These are phyloP conservation scores for Fusarium coicis DNA, from an alignment of 2,329 filamentous ascomycete species.

Conservation along the genomic window DNA sequence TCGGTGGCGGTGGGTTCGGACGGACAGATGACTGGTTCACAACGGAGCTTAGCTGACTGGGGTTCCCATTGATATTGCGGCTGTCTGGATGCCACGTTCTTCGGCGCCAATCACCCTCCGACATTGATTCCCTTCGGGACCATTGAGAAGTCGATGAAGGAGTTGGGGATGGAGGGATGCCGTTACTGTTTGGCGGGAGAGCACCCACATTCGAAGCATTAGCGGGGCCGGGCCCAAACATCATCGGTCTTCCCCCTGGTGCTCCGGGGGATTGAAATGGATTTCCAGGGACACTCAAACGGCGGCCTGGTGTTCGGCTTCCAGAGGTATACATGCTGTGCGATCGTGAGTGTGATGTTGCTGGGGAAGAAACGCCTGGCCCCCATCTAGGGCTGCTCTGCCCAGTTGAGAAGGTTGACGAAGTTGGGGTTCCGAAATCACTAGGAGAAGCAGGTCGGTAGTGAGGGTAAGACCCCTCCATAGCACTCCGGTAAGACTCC, in stretches of 20 bases:
- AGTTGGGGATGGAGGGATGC: constrained; percentile 73
- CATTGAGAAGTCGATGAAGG: constrained; percentile 71
- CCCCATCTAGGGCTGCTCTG: constrained; percentile 82
- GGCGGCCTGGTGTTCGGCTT: constrained; percentile 74
- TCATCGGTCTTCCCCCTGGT: constrained; percentile 67
- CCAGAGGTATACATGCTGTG: constrained; percentile 76
- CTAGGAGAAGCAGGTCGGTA: constrained; percentile 76
- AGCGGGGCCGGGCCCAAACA: constrained; percentile 63
- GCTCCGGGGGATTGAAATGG: constrained; percentile 75
- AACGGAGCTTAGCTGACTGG: constrained; percentile 80
- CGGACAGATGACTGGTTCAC: constrained; percentile 73
- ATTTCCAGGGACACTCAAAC: constrained; percentile 83
- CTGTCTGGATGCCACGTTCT: constrained; percentile 92
- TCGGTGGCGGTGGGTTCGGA: constrained; percentile 63
- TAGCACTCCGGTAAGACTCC: constrained; percentile 74
- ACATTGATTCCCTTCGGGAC: constrained; percentile 72
- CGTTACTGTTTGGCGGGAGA: constrained; percentile 67
- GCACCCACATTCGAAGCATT: constrained; percentile 66
- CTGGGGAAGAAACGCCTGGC: constrained; percentile 76
- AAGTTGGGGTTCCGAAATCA: constrained; percentile 85
- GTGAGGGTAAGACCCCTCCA: constrained; percentile 67
- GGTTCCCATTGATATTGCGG: constrained; percentile 69
- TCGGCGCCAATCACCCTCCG: constrained; percentile 82
- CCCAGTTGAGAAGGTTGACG: constrained; percentile 81
- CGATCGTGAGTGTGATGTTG: constrained; percentile 73